Evolutionary conservation across 2,329 filamentous ascomycete species (phyloP), one percentile per base, ranked within the genome.

Genomic region (Paraphoma sp.): DNA sequence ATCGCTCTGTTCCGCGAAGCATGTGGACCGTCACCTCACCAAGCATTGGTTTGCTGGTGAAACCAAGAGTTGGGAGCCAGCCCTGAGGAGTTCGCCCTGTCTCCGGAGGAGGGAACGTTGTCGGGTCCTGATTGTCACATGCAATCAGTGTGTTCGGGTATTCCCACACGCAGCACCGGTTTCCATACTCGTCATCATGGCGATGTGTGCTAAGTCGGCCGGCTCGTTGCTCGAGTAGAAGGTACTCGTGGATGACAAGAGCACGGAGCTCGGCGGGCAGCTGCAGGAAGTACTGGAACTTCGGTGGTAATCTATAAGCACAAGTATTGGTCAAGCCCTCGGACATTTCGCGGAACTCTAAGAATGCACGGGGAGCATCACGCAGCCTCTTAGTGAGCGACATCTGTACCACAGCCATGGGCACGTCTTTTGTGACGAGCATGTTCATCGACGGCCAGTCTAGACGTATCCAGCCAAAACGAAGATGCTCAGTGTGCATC

Each of bases 91-190:
- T 12, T 23, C 48, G 41, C 7, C 8, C 48, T 6, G 41, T 45
- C 16, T 44, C 28, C 2, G 48, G 28, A 14, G 23, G n/a, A 3
- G 48, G 48, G 30, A 51, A 51, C 4, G 28, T 45, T 8, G 5
- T 23, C 4, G 41, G 9, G 4, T 45, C 29, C 9, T 51, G 40
- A 29, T 51, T 51, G 40, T 51, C 48, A 28, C 48, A 51, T 2
- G 48, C 48, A 11, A 51, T 51, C 6, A 51, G 48, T 6, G 45
- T 28, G 1, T 45, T 16, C 3, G 48, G 48, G 28, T 45, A 51
- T 5, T 51, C 48, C 48, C 48, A 51, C 36, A 44, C 29, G 16
- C 48, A 51, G 29, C 48, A 51, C 10, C 12, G 48, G 17, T 33
- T 33, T 6, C 28, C 6, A 11, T n/a, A 51, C 6, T 33, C 40